These are phyloP conservation scores for Auriculariales sp. DNA, from an alignment of 768 basidiomycete genomes.

Conservation along the genomic window DNA sequence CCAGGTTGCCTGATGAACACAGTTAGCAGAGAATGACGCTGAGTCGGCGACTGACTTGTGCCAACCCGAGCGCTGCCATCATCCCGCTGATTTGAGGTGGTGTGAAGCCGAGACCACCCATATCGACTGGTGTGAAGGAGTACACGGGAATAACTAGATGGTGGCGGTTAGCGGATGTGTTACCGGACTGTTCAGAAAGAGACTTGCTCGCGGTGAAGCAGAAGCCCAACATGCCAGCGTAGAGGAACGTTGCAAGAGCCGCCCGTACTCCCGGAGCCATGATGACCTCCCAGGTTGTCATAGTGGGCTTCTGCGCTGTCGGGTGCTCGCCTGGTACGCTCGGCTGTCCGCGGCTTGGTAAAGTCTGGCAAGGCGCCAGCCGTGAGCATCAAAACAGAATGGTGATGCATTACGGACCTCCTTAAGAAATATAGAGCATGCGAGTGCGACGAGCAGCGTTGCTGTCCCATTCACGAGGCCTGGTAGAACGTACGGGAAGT, in stretches of 20 bases:
- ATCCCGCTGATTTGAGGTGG: slow-evolving; percentile 24
- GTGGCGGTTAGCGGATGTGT: too few relatives aligned
- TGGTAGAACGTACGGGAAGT: slow-evolving; percentile 9
- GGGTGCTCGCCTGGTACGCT: not conserved
- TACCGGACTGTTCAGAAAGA: too few relatives aligned
- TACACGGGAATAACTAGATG: slow-evolving; percentile 20
- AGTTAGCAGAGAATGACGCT: too few relatives aligned
- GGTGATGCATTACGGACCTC: slow-evolving; percentile 2
- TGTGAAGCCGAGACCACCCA: slow-evolving; percentile 23
- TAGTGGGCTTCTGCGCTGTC: too few relatives aligned
- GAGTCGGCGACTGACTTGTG: too few relatives aligned
- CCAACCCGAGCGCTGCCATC: too few relatives aligned
- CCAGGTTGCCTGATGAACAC: slow-evolving; percentile 17
- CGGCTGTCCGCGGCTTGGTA: not conserved
- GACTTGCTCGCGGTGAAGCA: not conserved
- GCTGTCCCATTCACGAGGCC: slow-evolving; percentile 5
- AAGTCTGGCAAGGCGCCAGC: not conserved
- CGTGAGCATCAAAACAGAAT: not conserved
- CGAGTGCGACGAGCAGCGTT: slow-evolving; percentile 2
- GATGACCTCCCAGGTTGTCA: not conserved
- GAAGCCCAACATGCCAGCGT: slow-evolving; percentile 1
- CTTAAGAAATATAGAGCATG: slow-evolving; percentile 7
- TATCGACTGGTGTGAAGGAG: slow-evolving; percentile 21
- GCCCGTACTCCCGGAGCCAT: slow-evolving; percentile 1
- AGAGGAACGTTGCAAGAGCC: slow-evolving; percentile 1